Base-by-base conservation (phyloP, 345 rosid genomes). In the Erodium maritimum region DNA sequence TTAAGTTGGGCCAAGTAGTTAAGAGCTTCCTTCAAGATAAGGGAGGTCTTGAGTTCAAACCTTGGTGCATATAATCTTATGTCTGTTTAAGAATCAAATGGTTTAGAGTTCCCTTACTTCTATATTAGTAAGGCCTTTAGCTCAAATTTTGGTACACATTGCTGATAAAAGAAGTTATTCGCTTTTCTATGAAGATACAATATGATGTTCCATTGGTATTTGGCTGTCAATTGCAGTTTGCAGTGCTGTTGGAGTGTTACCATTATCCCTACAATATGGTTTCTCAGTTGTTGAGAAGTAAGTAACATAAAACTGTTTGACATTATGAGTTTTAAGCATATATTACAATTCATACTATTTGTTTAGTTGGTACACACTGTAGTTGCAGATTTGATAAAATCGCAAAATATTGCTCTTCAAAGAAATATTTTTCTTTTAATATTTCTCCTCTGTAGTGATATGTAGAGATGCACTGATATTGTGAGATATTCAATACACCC, bases 171-270 rank as follows among this genome's bases (percentile, higher is more conserved):
- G n/a, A n/a, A n/a, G n/a, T n/a, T n/a, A n/a, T n/a, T n/a, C n/a
- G n/a, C n/a, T n/a, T n/a, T 48, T 48, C 66, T 50, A 53, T 57
- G 59, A 51, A 54, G 25, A 33, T 18, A 53, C 34, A 53, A 33
- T 65, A 55, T 62, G 42, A 58, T 62, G 45, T 23, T 59, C 67
- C 55, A 61, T 66, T 50, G 50, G 33, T 52, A 70, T 54, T 52
- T 62, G 59, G 66, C 48, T 56, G 53, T 54, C 67, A 63, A 34
- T 66, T 74, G 73, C 86, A 93, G 99, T 93, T 73, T 89, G 96
- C 88, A 93, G 96, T 80, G 99, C 99, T 63, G 99, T 93, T 59
- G 99, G 99, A 17, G 84, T 89, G 65, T 71, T 93, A 78, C 99
- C 99, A 50, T 65, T 87, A 66, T 93, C 95, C 60, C 88, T 89